A percentile compares a stretch with the other conserved stretches of the same genome.
Conservation (phyloP, 2,329 filamentous ascomycete species). For the Sarocladium kiliense region DNA sequence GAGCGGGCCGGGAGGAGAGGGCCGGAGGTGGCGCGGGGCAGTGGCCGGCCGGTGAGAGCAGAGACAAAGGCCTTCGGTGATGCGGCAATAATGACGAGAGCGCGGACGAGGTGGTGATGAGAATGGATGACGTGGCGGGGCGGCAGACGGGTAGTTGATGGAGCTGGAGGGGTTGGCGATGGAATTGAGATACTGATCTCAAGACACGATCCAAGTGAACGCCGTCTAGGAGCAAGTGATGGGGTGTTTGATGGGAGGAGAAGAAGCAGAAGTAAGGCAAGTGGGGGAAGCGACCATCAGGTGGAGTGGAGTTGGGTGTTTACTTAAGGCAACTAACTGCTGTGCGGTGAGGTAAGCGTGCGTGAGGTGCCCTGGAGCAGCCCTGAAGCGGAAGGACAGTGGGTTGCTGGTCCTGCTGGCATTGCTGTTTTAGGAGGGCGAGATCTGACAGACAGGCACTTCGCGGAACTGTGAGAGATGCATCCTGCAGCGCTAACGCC, state of each 20-base stretch:
- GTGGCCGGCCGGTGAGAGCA: neutral
- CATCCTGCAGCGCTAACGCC: neutral
- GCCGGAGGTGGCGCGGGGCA: neutral
- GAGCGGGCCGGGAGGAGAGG: neutral
- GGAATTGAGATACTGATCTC: neutral
- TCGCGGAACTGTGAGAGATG: too few relatives aligned
- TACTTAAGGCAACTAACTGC: too few relatives aligned
- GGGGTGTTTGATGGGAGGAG: neutral
- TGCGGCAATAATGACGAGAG: neutral
- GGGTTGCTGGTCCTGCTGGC: too few relatives aligned
- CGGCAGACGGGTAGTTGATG: neutral
- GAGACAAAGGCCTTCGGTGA: neutral
- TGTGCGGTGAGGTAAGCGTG: neutral
- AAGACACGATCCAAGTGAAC: neutral
- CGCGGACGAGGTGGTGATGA: neutral
- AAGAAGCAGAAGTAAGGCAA: neutral
- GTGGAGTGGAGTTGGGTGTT: neutral
- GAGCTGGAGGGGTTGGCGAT: neutral
- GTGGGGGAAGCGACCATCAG: neutral
- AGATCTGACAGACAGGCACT: neutral
- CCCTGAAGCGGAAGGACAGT: too few relatives aligned
- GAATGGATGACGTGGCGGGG: conserved; percentile 1
- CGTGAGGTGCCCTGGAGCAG: too few relatives aligned
- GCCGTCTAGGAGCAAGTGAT: neutral
- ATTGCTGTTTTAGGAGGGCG: neutral